Conservation (phyloP, 345 rosid species). For the Reutealis trisperma region DNA sequence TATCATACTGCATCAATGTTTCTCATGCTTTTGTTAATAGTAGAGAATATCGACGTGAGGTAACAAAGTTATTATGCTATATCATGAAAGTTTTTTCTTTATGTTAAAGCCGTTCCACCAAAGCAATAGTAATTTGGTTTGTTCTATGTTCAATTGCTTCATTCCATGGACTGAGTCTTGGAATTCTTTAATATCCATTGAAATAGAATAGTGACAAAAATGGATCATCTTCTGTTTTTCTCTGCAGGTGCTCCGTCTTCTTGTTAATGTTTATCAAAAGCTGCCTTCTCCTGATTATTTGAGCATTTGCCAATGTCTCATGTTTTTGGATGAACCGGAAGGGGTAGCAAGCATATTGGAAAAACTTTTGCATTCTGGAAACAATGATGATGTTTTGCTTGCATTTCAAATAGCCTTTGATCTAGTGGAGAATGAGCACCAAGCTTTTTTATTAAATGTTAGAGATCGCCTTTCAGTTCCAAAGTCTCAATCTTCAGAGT, state of each 20-base stretch:
- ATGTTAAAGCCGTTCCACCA: not conserved
- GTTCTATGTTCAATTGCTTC: not conserved
- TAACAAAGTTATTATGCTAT: constrained; percentile 29
- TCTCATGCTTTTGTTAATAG: constrained; percentile 90
- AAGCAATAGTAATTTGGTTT: not conserved
- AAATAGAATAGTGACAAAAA: not conserved
- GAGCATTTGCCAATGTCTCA: constrained; percentile 96
- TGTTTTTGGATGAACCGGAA: constrained; percentile 95
- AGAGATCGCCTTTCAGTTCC: constrained; percentile 78
- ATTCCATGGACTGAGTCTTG: not conserved
- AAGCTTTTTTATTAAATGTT: constrained; percentile 93
- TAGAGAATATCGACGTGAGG: constrained; percentile 92
- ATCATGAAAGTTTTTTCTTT: not conserved
- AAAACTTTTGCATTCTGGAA: constrained; percentile 84
- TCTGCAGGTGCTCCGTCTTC: constrained; percentile 82
- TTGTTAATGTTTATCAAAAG: constrained; percentile 82
- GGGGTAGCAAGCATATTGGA: constrained; percentile 83
- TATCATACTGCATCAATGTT: constrained; percentile 78
- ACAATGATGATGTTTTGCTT: constrained; percentile 81
- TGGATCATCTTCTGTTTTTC: constrained; percentile 19
- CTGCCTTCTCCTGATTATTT: constrained; percentile 92
- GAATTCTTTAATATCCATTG: not conserved
- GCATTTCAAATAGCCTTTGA: constrained; percentile 96
- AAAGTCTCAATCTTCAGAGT: constrained; percentile 54
- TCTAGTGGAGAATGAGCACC: constrained; percentile 97